Evolutionary conservation across 495 filamentous ascomycete genomes (phyloP).

Genomic region (Hyaloscypha variabilis): DNA sequence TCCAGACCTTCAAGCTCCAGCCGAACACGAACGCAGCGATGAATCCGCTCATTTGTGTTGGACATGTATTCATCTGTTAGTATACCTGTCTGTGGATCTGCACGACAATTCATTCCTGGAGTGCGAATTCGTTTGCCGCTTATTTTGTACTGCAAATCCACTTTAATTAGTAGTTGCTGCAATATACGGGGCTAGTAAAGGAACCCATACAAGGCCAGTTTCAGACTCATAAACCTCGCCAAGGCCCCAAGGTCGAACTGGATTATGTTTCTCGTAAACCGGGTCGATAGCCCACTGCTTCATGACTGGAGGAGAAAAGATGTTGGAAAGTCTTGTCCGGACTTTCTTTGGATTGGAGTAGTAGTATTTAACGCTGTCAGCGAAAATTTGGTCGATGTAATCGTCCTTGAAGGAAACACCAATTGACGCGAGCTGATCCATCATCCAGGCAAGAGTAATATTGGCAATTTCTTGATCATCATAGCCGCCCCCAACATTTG

Average conservation of each 20-base stretch:
- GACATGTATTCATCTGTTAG: conserved; percentile 45
- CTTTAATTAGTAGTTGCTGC: not conserved
- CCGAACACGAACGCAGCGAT: conserved; percentile 61
- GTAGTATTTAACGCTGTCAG: conserved; percentile 49
- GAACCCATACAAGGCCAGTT: conserved; percentile 36
- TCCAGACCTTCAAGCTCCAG: conserved; percentile 57
- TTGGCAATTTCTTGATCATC: conserved; percentile 62
- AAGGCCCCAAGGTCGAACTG: conserved; percentile 60
- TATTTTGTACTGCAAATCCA: conserved; percentile 43
- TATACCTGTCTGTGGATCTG: conserved; percentile 50
- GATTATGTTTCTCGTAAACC: conserved; percentile 49
- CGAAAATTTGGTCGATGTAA: conserved; percentile 52
- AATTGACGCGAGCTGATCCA: conserved; percentile 65
- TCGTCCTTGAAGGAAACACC: conserved; percentile 58
- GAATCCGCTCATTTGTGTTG: conserved; percentile 67
- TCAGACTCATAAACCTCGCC: conserved; percentile 54
- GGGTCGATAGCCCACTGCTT: conserved; percentile 47
- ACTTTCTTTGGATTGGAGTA: conserved; percentile 23
- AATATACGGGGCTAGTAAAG: not conserved
- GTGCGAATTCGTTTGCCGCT: conserved; percentile 54
- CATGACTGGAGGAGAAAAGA: conserved; percentile 20
- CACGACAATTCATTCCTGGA: conserved; percentile 59
- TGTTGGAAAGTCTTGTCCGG: conserved; percentile 19
- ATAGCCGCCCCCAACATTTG: conserved; percentile 59
- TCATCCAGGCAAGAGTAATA: conserved; percentile 73